Conservation (phyloP, 176 grass and related monocot species). For the Oryza officinalis region DNA sequence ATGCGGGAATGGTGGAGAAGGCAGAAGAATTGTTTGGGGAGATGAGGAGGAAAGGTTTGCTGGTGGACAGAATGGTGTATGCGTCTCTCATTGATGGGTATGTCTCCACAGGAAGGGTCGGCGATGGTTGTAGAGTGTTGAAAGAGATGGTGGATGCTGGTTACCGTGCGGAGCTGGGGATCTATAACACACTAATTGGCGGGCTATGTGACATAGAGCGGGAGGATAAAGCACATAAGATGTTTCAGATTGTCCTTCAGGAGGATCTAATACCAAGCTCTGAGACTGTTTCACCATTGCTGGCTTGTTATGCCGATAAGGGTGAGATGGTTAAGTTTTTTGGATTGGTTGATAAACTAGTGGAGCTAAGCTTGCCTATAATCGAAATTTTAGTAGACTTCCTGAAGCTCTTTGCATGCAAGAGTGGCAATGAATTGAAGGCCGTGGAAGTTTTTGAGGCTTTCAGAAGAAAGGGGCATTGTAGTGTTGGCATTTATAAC, state of each 20-base stretch:
- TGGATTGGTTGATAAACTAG: constrained; percentile 55
- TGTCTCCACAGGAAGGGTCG: constrained; percentile 46
- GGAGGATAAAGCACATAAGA: constrained; percentile 70
- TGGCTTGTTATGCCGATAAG: constrained; percentile 64
- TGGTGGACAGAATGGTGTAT: constrained; percentile 71
- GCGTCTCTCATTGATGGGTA: constrained; percentile 62
- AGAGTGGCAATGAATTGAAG: constrained; percentile 58
- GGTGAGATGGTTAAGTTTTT: constrained; percentile 60
- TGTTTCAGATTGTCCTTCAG: constrained; percentile 69
- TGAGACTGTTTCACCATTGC: constrained; percentile 62
- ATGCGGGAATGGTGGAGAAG: constrained; percentile 60
- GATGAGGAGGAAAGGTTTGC: constrained; percentile 69
- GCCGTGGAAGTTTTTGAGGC: constrained; percentile 61
- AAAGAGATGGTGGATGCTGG: constrained; percentile 78
- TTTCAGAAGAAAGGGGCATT: constrained; percentile 62
- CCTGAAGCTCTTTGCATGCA: constrained; percentile 56
- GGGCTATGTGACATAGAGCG: constrained; percentile 64
- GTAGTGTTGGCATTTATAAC: constrained; percentile 66
- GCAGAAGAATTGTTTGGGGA: constrained; percentile 55
- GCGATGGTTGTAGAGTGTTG: constrained; percentile 68
- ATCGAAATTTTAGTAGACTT: constrained; percentile 59
- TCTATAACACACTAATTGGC: constrained; percentile 77
- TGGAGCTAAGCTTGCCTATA: constrained; percentile 49
- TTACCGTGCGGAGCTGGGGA: constrained; percentile 64
- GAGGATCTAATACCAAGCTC: constrained; percentile 58